Conservation (phyloP, 176 grass and related monocot genomes). For the Eremochloa ophiuroides region DNA sequence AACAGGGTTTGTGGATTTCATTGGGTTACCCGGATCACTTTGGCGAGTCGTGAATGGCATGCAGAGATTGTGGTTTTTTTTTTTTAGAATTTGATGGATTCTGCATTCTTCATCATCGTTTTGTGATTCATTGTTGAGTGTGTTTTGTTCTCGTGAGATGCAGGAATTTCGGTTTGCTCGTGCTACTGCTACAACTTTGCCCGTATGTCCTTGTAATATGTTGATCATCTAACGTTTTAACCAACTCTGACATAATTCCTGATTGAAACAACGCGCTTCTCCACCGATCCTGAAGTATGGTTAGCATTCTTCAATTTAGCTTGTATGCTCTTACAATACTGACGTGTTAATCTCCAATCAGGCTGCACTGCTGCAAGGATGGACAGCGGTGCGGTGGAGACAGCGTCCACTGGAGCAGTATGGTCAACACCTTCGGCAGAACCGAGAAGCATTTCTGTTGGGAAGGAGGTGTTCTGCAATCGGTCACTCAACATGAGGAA, state of each 20-base stretch:
- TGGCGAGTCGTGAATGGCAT: neutral
- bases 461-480: conserved; percentile 94
- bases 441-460: conserved; percentile 60
- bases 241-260: neutral
- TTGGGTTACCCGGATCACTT: neutral
- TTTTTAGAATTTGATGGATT: neutral
- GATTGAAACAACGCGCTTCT: neutral
- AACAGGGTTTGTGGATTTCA: neutral
- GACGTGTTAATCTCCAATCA: conserved; percentile 35
- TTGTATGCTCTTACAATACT: neutral
- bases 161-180: neutral
- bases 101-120: neutral
- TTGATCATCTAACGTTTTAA: neutral
- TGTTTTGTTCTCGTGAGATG: neutral
- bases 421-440: conserved; percentile 59
- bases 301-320: neutral
- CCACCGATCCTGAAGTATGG: neutral
- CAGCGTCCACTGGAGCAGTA: conserved; percentile 40
- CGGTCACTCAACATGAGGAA: conserved; percentile 99
- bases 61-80: neutral
- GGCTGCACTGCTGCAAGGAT: conserved; percentile 52
- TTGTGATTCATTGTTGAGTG: neutral
- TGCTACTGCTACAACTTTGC: neutral
- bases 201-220: neutral
- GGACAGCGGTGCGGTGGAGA: conserved; percentile 33